Evolutionary conservation across 305 asterid species (phyloP).

Genomic region (Andrographis paniculata): DNA sequence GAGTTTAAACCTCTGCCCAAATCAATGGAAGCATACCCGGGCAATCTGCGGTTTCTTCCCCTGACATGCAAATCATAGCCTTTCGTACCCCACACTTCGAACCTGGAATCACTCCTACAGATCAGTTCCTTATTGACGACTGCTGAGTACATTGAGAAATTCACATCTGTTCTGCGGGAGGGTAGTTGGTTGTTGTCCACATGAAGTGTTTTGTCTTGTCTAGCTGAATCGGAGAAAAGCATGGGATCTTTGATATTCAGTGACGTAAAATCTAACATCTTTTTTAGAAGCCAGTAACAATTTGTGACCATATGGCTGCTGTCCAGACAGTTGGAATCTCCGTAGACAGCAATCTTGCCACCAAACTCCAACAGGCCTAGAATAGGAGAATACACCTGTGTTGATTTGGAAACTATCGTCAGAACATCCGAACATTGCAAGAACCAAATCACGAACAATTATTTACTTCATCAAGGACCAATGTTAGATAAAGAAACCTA

Average conservation of each 20-base stretch:
- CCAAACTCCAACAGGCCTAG: slow-evolving; percentile 82
- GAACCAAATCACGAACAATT: not conserved
- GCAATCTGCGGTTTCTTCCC: slow-evolving; percentile 70
- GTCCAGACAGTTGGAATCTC: slow-evolving; percentile 97
- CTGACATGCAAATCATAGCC: slow-evolving; percentile 67
- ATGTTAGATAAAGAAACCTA: not conserved
- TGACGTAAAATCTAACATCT: slow-evolving; percentile 69
- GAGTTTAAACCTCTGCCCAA: slow-evolving; percentile 53
- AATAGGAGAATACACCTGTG: slow-evolving; percentile 88
- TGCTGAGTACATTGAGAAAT: slow-evolving; percentile 76
- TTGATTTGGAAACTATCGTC: slow-evolving; percentile 16
- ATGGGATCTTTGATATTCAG: slow-evolving; percentile 50
- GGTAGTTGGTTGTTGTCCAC: slow-evolving; percentile 67
- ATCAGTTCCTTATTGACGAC: slow-evolving; percentile 67
- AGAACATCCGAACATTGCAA: slow-evolving; percentile 7
- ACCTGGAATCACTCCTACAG: slow-evolving; percentile 79
- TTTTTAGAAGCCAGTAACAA: slow-evolving; percentile 93
- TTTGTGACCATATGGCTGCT: slow-evolving; percentile 99
- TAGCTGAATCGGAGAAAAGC: slow-evolving; percentile 64
- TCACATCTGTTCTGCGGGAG: slow-evolving; percentile 86
- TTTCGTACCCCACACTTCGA: slow-evolving; percentile 86
- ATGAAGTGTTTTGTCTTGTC: slow-evolving; percentile 51
- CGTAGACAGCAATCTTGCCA: slow-evolving; percentile 68
- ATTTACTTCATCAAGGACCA: not conserved
- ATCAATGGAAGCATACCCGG: slow-evolving; percentile 55